Conservation (phyloP, 2,329 filamentous ascomycete genomes). For the Xylariomycetidae sp. region DNA sequence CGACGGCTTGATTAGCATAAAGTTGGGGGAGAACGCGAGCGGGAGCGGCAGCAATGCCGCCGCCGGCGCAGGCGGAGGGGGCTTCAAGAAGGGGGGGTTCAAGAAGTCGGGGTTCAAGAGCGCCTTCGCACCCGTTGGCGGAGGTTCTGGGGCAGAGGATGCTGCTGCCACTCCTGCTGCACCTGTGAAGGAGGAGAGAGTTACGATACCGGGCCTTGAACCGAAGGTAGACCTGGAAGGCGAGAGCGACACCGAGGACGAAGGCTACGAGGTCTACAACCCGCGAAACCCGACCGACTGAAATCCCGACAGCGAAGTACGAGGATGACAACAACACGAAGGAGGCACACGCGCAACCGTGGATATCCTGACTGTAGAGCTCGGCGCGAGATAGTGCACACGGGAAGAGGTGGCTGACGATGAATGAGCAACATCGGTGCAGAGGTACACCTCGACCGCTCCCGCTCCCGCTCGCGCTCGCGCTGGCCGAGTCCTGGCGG, state of each 20-base stretch:
- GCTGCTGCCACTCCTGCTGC: conserved; percentile 16
- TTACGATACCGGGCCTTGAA: conserved; percentile 9
- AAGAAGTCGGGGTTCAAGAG: conserved; percentile 82
- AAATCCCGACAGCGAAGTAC: conserved; percentile 20
- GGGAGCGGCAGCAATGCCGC: conserved; percentile 24
- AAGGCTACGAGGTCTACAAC: conserved; percentile 64
- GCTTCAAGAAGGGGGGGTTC: conserved; percentile 65
- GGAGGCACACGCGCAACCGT: too few species aligned
- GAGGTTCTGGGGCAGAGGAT: too few species aligned
- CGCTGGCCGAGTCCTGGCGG: too few species aligned
- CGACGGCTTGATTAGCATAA: conserved; percentile 63
- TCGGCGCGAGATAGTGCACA: too few species aligned
- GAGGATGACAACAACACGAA: not conserved
- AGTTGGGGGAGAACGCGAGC: conserved; percentile 38
- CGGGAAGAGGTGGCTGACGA: too few species aligned
- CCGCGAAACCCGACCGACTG: conserved; percentile 55
- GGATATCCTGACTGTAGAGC: too few species aligned
- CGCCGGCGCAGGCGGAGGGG: conserved; percentile 28
- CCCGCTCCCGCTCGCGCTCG: too few species aligned
- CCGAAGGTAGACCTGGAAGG: conserved; percentile 24
- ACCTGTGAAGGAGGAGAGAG: conserved; percentile 15
- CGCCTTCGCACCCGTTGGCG: conserved; percentile 56
- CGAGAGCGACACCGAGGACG: conserved; percentile 63
- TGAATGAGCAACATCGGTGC: too few species aligned
- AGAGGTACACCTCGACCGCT: too few species aligned